Evolutionary conservation across 2,329 filamentous ascomycete species (phyloP).

Genomic region (Curvularia hawaiiensis): DNA sequence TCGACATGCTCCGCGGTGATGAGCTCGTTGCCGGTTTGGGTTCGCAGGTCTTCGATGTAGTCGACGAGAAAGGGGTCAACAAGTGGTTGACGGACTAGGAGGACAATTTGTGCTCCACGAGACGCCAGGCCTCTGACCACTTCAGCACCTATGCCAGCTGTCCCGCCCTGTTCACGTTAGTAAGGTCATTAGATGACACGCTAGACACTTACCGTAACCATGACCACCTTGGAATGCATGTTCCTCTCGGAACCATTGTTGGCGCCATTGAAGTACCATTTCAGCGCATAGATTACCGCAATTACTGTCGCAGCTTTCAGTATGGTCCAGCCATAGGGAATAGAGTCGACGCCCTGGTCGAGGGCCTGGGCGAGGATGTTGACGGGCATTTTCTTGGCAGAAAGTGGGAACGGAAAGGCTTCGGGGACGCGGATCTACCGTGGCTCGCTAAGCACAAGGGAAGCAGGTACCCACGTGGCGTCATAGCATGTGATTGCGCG

Average conservation of each 20-base stretch:
- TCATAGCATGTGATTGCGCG: constrained; percentile 39
- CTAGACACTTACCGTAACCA: constrained; percentile 72
- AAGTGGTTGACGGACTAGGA: constrained; percentile 82
- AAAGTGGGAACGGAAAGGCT: constrained; percentile 25
- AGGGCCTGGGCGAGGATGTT: constrained; percentile 61
- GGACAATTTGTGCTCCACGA: constrained; percentile 86
- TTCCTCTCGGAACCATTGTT: constrained; percentile 75
- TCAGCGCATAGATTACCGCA: constrained; percentile 62
- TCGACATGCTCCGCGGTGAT: constrained; percentile 97
- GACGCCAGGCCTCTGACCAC: constrained; percentile 75
- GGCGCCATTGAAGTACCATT: constrained; percentile 78
- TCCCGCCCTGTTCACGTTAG: constrained; percentile 68
- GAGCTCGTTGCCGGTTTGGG: constrained; percentile 77
- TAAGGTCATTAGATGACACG: constrained; percentile 22
- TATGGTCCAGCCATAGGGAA: constrained; percentile 60
- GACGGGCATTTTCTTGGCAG: constrained; percentile 61
- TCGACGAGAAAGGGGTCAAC: constrained; percentile 89
- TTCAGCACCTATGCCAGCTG: constrained; percentile 85
- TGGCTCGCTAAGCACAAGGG: constrained; percentile 27
- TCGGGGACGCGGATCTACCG: constrained; percentile 31
- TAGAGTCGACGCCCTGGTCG: constrained; percentile 58
- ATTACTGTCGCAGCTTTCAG: constrained; percentile 60
- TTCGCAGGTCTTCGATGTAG: constrained; percentile 86
- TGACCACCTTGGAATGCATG: constrained; percentile 92
- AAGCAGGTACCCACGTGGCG: constrained; percentile 28